Evolutionary conservation across 1,139 yeast species (phyloP).

Genomic region (Kodamaea suecica): DNA sequence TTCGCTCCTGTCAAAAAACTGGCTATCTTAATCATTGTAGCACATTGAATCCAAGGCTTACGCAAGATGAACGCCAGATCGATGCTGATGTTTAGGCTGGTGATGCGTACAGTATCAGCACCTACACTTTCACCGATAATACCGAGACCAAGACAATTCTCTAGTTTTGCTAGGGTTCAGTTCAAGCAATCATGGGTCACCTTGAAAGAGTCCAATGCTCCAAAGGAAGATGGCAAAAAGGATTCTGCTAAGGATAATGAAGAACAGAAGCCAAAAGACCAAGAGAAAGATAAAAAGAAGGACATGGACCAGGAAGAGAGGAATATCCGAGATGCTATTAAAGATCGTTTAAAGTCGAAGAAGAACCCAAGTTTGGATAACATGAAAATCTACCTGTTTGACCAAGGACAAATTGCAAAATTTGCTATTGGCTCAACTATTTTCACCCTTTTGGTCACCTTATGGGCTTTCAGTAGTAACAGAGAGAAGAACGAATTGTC

Average conservation of each 20-base stretch:
- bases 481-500: constrained; percentile 51
- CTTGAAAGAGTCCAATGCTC: constrained; percentile 1
- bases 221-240: constrained; percentile 10
- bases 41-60: too few species aligned
- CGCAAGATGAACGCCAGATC: constrained; percentile 1
- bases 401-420: constrained; percentile 21
- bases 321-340: constrained; percentile 34
- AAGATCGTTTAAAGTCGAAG: constrained; percentile 30
- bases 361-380: constrained; percentile 24
- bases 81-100: constrained; percentile 4
- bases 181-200: constrained; percentile 1
- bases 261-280: constrained; percentile 1
- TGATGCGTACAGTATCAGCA: not conserved
- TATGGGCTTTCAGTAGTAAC: constrained; percentile 13
- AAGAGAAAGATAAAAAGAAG: constrained; percentile 6
- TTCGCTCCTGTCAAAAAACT: too few species aligned
- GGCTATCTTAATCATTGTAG: not conserved
- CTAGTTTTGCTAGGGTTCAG: not conserved
- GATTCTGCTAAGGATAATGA: constrained; percentile 8
- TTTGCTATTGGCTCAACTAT: constrained; percentile 14
- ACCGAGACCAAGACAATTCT: not conserved
- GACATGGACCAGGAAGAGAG: constrained; percentile 14
- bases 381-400: constrained; percentile 31
- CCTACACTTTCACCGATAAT: not conserved
- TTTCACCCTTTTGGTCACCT: constrained; percentile 12